Evolutionary conservation across 2,329 filamentous ascomycete genomes (phyloP).

Genomic region (Trematosphaeria pertusa): DNA sequence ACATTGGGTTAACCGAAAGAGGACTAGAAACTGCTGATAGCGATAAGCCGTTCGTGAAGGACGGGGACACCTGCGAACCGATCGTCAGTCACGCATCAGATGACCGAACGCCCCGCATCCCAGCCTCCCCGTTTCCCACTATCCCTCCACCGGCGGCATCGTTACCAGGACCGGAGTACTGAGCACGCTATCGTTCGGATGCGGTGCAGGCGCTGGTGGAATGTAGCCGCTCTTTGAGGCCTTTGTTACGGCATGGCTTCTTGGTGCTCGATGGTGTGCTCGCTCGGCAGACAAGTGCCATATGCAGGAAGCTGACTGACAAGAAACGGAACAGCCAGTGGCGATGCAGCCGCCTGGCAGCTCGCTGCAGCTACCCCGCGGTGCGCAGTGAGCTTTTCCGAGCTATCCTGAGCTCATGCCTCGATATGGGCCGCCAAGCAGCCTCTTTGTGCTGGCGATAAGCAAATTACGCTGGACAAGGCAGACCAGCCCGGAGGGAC

Average conservation of each 20-base stretch:
- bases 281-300: background rate
- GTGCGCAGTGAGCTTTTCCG: slow-evolving; percentile 13
- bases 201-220: background rate
- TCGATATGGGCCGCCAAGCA: slow-evolving; percentile 16
- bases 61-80: background rate
- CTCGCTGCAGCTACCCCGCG: slow-evolving; percentile 21
- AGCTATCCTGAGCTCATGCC: slow-evolving; percentile 7
- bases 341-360: slow-evolving; percentile 2
- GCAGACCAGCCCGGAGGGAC: too few relatives aligned
- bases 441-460: slow-evolving; percentile 28
- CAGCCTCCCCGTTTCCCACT: background rate
- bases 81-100: too few relatives aligned
- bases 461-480: too few relatives aligned
- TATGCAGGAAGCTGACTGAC: slow-evolving; percentile 11
- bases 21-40: background rate
- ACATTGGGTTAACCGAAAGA: too few relatives aligned
- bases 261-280: background rate
- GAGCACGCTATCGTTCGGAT: background rate
- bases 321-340: slow-evolving; percentile 9
- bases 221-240: background rate
- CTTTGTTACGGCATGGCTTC: background rate
- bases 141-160: background rate
- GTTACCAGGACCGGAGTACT: too few relatives aligned
- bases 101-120: background rate
- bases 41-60: background rate